Evolutionary conservation across 2,329 filamentous ascomycete genomes (phyloP), one percentile per base, ranked within the genome.

Genomic region (Fusarium sp.): DNA sequence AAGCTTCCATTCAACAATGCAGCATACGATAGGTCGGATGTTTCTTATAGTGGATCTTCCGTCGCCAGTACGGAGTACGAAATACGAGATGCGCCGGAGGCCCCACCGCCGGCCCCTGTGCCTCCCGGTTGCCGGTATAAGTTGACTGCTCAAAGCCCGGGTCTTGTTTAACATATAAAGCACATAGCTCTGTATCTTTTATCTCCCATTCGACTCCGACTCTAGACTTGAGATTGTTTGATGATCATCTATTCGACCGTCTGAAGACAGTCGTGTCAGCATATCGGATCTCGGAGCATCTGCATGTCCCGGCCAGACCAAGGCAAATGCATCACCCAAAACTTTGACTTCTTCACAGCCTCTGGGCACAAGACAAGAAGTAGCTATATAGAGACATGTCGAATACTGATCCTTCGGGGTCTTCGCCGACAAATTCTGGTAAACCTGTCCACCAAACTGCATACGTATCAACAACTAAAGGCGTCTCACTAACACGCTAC

Each of bases 1-100:
- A 62, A 64, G 52, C n/a, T 12, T 14, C 31, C 11, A 27, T n/a
- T 49, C 29, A 11, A 16, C 19, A 25, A 6, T 10, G 16, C 16
- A 55, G 11, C 25, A n/a, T 9, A 16, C 63, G 44, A 73, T 73
- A 63, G 70, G 70, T 4, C 18, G 5, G 15, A 10, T 44, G 25
- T 14, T 51, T 35, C 18, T 52, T 7, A 19, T 1, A 54, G 66
- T 70, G 63, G 64, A 57, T 33, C 61, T 19, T 25, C 27, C 11
- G n/a, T 25, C 21, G 33, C 38, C 61, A 44, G 70, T 75, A 75
- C 73, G 73, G 75, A 44, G 70, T 75, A 75, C 73, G 73, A 75
- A 42, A 75, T 75, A 75, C 73, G 70, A 72, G 69, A 69, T 31
- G 52, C 66, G 62, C 37, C 57, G 18, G 46, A 44, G 21, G 42